Evolutionary conservation across 257 asterid species (phyloP).

Genomic region (Forsythia viridissima): DNA sequence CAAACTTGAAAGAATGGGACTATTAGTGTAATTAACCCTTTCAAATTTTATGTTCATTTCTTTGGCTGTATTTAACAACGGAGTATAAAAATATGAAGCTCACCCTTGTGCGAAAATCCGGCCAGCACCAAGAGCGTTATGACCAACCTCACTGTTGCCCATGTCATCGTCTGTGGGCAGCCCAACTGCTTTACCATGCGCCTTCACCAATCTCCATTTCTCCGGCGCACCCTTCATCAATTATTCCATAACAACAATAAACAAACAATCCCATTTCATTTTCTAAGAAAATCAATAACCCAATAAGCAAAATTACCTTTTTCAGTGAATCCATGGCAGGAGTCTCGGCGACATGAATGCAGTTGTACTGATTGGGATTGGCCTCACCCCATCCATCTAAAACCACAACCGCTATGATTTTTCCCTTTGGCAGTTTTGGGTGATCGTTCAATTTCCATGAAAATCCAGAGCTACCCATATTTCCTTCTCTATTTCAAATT

Average conservation of each 20-base stretch:
- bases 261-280: constrained; percentile 5
- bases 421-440: constrained; percentile 84
- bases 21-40: no score
- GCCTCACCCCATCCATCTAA: constrained; percentile 99
- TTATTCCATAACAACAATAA: constrained; percentile 17
- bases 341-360: constrained; percentile 91
- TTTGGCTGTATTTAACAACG: not conserved
- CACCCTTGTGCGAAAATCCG: constrained; percentile 97
- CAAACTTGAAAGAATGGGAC: no score
- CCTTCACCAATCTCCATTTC: constrained; percentile 91
- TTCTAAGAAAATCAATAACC: not conserved
- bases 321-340: constrained; percentile 98
- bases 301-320: constrained; percentile 38
- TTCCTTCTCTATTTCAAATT: constrained; percentile 17
- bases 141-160: constrained; percentile 99
- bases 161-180: constrained; percentile 96
- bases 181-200: constrained; percentile 96
- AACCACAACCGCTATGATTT: constrained; percentile 74
- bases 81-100: constrained; percentile 17
- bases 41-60: not conserved
- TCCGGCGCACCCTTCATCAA: constrained; percentile 87
- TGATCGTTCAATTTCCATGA: constrained; percentile 93
- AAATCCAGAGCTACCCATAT: constrained; percentile 72
- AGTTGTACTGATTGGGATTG: constrained; percentile 69
- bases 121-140: constrained; percentile 99